Evolutionary conservation across 2,329 filamentous ascomycete species (phyloP).

Genomic region (Albophoma yamanashiensis): DNA sequence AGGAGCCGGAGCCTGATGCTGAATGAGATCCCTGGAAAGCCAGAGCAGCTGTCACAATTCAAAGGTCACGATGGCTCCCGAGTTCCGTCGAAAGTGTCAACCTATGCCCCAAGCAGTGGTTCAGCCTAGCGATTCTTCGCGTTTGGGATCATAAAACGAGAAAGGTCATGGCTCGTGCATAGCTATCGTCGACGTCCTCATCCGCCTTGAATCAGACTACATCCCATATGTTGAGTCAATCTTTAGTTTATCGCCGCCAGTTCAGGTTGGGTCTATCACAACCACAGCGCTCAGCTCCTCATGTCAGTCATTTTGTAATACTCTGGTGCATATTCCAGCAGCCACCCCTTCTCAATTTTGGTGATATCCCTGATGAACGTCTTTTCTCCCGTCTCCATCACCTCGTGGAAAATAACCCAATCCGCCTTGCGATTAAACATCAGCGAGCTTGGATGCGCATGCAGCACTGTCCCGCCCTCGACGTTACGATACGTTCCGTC

Average conservation of each 20-base stretch:
- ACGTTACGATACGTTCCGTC: constrained; percentile 86
- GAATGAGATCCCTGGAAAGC: no score
- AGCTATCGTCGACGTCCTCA: not conserved
- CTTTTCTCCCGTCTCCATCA: constrained; percentile 82
- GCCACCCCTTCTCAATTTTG: constrained; percentile 90
- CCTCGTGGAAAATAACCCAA: constrained; percentile 92
- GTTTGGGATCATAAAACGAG: no score
- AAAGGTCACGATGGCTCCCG: no score
- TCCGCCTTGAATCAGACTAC: not conserved
- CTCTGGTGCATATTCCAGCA: constrained; percentile 76
- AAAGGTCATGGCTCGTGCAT: no score
- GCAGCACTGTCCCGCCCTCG: constrained; percentile 64
- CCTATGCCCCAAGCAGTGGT: no score
- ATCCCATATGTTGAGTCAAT: not conserved
- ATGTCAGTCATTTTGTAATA: constrained; percentile 57
- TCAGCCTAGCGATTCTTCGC: no score
- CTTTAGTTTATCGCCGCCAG: not conserved
- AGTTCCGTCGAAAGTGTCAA: no score
- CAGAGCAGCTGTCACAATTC: no score
- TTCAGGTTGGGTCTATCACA: not conserved
- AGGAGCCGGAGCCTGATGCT: no score
- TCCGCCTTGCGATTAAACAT: constrained; percentile 96
- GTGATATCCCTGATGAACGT: constrained; percentile 84
- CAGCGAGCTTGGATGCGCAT: constrained; percentile 84
- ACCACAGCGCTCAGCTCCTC: constrained; percentile 6